phyloP scores from a whole-genome alignment of 495 filamentous ascomycete genomes.

The Neurospora sp. region DNA sequence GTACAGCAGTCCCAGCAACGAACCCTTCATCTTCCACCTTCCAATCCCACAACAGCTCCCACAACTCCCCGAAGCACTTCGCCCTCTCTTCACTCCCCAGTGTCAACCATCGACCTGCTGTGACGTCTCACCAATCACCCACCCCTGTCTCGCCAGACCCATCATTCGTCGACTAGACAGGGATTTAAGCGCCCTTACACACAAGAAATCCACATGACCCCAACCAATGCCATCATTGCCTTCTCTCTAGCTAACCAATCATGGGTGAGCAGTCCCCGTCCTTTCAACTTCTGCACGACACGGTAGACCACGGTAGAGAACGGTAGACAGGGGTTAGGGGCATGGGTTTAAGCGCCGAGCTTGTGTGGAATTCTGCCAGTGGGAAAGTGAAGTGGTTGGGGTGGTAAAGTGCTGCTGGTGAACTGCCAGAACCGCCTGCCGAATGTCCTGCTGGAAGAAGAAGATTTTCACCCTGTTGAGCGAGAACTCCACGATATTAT shows the following conservation, averaged over 20 bases:
- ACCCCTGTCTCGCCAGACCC: background rate
- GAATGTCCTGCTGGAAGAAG: no score
- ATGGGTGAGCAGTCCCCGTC: background rate
- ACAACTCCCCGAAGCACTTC: background rate
- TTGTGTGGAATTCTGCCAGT: background rate
- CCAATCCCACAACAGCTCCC: background rate
- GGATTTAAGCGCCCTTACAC: background rate
- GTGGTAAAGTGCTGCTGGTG: background rate
- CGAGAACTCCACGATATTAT: no score
- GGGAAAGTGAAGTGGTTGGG: background rate
- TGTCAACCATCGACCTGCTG: background rate
- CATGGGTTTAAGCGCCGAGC: background rate
- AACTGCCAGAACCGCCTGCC: no score
- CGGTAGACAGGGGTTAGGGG: background rate
- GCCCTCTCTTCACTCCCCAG: background rate
- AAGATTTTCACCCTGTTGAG: no score
- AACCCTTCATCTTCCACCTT: background rate
- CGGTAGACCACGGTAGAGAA: background rate
- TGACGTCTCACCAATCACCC: background rate
- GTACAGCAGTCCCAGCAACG: background rate
- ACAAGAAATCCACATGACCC: background rate
- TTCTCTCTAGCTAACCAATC: background rate
- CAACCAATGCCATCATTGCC: background rate
- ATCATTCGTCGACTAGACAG: background rate
- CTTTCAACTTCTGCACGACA: background rate